Percentiles rank a stretch among this genome's conserved stretches.
These are phyloP conservation scores for Coleophoma crateriformis DNA, from an alignment of 2,329 filamentous ascomycete genomes.

Conservation along the genomic window DNA sequence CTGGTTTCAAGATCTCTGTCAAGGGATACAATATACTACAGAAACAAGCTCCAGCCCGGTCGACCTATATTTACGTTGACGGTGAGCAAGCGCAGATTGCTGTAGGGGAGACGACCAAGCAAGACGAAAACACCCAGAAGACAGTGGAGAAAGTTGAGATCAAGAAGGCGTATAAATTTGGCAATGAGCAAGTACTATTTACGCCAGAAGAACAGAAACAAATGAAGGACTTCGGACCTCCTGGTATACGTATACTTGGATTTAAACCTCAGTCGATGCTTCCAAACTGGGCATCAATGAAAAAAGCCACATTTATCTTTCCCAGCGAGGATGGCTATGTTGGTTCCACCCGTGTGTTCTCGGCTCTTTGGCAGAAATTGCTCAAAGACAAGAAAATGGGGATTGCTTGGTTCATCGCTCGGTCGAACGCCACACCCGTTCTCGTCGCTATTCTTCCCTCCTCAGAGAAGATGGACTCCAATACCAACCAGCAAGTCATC, in stretches of 20 bases:
- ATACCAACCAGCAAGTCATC: conserved; percentile 60
- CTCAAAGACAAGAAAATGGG: conserved; percentile 74
- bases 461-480: conserved; percentile 56
- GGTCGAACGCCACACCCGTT: conserved; percentile 72
- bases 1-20: conserved; percentile 78
- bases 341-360: conserved; percentile 88
- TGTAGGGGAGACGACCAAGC: conserved; percentile 64
- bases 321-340: conserved; percentile 86
- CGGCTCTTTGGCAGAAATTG: conserved; percentile 84
- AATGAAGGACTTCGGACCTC: conserved; percentile 75
- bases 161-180: conserved; percentile 93
- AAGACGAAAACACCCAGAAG: conserved; percentile 72
- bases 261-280: conserved; percentile 79
- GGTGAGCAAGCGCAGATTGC: conserved; percentile 83
- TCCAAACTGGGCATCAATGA: conserved; percentile 78
- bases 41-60: conserved; percentile 73
- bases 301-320: conserved; percentile 88
- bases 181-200: conserved; percentile 84
- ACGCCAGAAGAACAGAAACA: conserved; percentile 74
- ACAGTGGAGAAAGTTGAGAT: conserved; percentile 77
- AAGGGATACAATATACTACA: conserved; percentile 91
- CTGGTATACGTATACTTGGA: conserved; percentile 81
- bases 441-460: conserved; percentile 81
- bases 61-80: conserved; percentile 81
- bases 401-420: conserved; percentile 83